Base-by-base conservation (phyloP, 768 basidiomycete genomes). In the Lactarius trivialis region DNA sequence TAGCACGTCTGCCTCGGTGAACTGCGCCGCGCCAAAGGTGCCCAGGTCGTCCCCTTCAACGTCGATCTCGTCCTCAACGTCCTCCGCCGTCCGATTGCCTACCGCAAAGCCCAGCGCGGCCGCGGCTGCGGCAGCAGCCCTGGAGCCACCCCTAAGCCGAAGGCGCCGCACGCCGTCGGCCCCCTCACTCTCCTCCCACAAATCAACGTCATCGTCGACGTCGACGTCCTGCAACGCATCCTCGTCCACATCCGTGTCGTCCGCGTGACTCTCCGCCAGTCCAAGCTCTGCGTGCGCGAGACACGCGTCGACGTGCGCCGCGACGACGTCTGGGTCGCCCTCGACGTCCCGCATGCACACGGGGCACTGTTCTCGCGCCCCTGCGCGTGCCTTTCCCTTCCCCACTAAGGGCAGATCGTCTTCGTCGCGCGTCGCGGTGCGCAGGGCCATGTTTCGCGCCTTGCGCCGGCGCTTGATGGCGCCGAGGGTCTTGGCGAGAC, bases 271-370 rank as follows among this genome's bases (percentile, higher is more conserved):
- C 39, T 41, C 39, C 19, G 21, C 33, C 26, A 8, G 48, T 48
- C 4, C 50, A 43, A 53, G 48, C 28, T 60, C 76, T 67, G 84
- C 82, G 67, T 88, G 76, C 5, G 82, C 83, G 48, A 93, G 71
- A 70, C 91, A 93, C 7, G 88, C 78, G 68, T 93, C 88, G n/a
- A 93, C 81, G 73, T 93, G 91, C 17, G 88, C 89, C 67, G 89
- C 84, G 2, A 89, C 69, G 9, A 90, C 84, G 63, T 90, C 90
- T 49, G 79, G 76, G 68, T 90, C 89, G 1, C 89, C 90, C 51
- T 73, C 74, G 1, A 90, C 77, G 17, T 71, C 72, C 43, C 73
- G 73, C 50, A 78, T 72, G 70, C 90, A 93, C 26, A 93, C 82
- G 1, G 90, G 91, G 68, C 90, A 93, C n/a, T 77, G 68, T 75